Base-by-base conservation (phyloP, 2,329 filamentous ascomycete genomes). In the Hypoxylon sp. region DNA sequence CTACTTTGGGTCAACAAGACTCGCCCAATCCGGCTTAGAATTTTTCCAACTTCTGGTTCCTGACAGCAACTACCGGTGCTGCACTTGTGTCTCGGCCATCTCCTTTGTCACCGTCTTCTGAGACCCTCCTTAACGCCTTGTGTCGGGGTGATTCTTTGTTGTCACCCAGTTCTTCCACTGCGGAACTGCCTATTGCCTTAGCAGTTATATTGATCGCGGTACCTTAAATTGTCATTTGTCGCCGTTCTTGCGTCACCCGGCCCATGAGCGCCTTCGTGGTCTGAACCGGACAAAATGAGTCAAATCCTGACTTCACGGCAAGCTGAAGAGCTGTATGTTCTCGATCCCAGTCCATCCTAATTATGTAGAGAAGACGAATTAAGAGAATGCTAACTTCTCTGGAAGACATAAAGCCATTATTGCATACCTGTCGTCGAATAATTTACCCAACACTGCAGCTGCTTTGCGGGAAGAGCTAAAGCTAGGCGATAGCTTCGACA, bases 331-430 rank as follows among this genome's bases (percentile, higher is more conserved):
- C 75, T 79, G 74, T 77, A 75, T 44, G 75, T 64, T 64, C 31
- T 46, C 7, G 13, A 40, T 6, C 46, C 25, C 54, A 35, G 33
- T 55, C 5, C 11, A 25, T 25, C 44, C 55, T 51, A 48, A 30
- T 42, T 22, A 25, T 7, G 7, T 11, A 22, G 6, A n/a, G 30
- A 35, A 5, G 20, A 35, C 3, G 14, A 46, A 27, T 30, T 10
- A n/a, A 25, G 27, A 46, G 27, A 14, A n/a, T 31, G 22, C 68
- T 71, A 35, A 67, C 54, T 35, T 59, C 8, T 7, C 51, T 46
- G 13, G 22, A 59, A 77, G 75, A 35, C 93, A 98, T 86, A 97
- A 97, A 84, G 93, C 94, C 71, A 94, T 98, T 75, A 92, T 97
- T 78, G 94, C 95, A 74, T 98, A 98, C 79, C 86, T 97, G 20